Conservation (phyloP, 805 yeast genomes). For the Ogataea methylovora region DNA sequence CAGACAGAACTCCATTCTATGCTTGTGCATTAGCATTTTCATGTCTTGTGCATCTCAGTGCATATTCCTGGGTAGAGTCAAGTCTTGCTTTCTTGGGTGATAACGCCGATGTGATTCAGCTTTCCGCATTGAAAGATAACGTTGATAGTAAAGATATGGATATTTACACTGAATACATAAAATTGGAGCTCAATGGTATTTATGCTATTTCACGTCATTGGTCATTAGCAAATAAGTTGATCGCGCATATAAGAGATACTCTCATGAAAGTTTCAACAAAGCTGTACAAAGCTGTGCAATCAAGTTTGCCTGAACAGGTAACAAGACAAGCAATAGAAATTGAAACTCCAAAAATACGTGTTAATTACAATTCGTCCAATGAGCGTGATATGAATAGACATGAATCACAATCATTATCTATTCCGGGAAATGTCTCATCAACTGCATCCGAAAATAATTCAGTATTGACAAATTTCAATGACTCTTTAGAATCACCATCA, state of each 20-base stretch:
- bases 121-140: constrained; percentile 15
- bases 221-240: constrained; percentile 40
- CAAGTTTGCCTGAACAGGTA: constrained; percentile 17
- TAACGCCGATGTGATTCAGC: constrained; percentile 3
- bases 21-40: constrained; percentile 50
- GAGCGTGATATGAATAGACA: too few species aligned
- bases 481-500: too few species aligned
- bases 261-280: constrained; percentile 34
- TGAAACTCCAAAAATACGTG: background rate
- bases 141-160: constrained; percentile 30
- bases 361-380: too few species aligned
- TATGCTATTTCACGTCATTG: constrained; percentile 44
- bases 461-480: too few species aligned
- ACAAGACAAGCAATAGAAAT: background rate
- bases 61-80: constrained; percentile 45
- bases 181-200: constrained; percentile 40
- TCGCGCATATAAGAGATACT: constrained; percentile 39
- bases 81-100: constrained; percentile 15
- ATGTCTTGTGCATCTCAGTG: constrained; percentile 42
- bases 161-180: constrained; percentile 40
- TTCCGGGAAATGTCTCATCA: too few species aligned
- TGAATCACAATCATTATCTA: too few species aligned
- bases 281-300: constrained; percentile 29
- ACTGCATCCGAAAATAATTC: too few species aligned
- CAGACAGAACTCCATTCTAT: constrained; percentile 40